A percentile compares a stretch with the other conserved stretches of the same genome.
These are phyloP conservation scores for Parafenestella ontariensis DNA, from an alignment of 2,329 filamentous ascomycete genomes.

Conservation along the genomic window DNA sequence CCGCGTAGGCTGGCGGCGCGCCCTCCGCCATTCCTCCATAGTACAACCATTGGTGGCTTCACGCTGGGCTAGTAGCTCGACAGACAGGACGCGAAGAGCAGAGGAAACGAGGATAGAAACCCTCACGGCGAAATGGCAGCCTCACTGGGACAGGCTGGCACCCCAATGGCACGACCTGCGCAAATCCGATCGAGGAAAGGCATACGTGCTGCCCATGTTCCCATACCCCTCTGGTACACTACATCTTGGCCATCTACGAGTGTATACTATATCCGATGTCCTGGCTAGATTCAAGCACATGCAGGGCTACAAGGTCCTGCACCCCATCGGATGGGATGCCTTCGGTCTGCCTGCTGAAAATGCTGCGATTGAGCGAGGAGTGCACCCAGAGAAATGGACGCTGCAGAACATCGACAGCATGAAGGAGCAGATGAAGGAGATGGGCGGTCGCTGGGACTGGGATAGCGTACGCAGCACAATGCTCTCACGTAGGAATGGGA, in stretches of 20 bases:
- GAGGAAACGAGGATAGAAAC: slow-evolving; percentile 12
- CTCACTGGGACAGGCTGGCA: slow-evolving; percentile 51
- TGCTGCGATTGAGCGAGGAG: slow-evolving; percentile 81
- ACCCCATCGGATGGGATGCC: slow-evolving; percentile 96
- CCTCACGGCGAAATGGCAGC: slow-evolving; percentile 60
- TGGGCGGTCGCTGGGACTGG: slow-evolving; percentile 89
- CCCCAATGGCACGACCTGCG: slow-evolving; percentile 16
- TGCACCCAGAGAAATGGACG: slow-evolving; percentile 82
- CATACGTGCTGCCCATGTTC: slow-evolving; percentile 88
- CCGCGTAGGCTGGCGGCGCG: slow-evolving; percentile 32
- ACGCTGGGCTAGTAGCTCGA: slow-evolving; percentile 10
- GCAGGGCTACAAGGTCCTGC: slow-evolving; percentile 75
- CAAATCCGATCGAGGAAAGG: slow-evolving; percentile 46
- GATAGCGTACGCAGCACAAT: slow-evolving; percentile 63
- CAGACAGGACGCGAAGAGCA: slow-evolving; percentile 7
- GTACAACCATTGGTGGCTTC: slow-evolving; percentile 10
- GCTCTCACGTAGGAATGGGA: not conserved
- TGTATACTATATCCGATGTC: slow-evolving; percentile 90
- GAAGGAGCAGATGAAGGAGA: slow-evolving; percentile 79
- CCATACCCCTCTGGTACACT: slow-evolving; percentile 88
- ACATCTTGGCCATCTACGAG: slow-evolving; percentile 85
- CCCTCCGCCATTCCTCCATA: slow-evolving; percentile 17
- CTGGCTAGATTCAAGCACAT: slow-evolving; percentile 78
- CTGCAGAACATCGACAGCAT: slow-evolving; percentile 80
- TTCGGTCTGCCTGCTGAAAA: slow-evolving; percentile 93